Base-by-base conservation (phyloP, 352 stramenopile species). In the Globisporangium alternatum region DNA sequence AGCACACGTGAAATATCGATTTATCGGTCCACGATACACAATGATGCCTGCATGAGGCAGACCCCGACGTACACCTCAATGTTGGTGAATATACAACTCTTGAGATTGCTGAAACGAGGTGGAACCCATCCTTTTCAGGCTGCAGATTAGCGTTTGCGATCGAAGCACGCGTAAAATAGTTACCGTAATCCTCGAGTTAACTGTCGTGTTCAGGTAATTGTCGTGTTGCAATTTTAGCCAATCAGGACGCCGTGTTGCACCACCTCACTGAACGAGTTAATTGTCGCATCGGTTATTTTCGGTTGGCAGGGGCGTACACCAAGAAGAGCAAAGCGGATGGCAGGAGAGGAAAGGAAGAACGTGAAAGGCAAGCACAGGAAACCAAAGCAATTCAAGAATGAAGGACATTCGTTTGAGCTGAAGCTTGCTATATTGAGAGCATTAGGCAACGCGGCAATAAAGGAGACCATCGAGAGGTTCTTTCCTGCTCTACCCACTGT, bases 351-450 rank as follows among this genome's bases (percentile, higher is more conserved):
- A 28, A 3, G 51, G 0, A 43, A 43, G 19, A 56, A 28, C 19
- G 28, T 56, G 51, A 56, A 56, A 15, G 51, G 51, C 5, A 56
- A 56, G 51, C 51, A 2, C 8, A 56, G 30, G 9, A 56, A 56
- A 2, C 17, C 51, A 56, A 43, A 43, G 30, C 17, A 56, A 56
- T 56, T 43, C 51, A 56, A 43, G 30, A 56, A 56, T 5, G 51
- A 56, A 0, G 51, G 51, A 43, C 51, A 56, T 17, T 56, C 51
- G 15, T 56, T 56, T 5, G 30, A 56, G 51, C 51, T 56, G 17
- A 56, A 56, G 51, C 51, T 56, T 56, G 51, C 51, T 43, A 17
- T 56, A 56, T 43, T 56, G 15, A 43, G 1, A 4, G 1, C 51
- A n/a, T 43, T 56, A 43, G 7, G 43, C 19, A 56, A 6, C 0